Base-by-base conservation (phyloP, 2,329 filamentous ascomycete genomes). In the Colletotrichum costaricense region DNA sequence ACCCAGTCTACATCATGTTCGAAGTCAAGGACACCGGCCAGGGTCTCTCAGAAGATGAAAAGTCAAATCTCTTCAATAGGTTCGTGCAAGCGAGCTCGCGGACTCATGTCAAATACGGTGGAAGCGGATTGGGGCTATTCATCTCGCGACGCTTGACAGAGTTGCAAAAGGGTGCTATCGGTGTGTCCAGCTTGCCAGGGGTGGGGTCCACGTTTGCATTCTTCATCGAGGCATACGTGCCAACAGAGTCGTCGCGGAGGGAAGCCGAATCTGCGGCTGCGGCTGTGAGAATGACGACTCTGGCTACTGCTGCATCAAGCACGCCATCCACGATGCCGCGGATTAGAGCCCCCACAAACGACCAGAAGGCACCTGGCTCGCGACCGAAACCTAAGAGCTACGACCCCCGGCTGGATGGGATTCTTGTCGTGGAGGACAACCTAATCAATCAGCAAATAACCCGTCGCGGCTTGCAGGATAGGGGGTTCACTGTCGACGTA, bases 81-180 rank as follows among this genome's bases (percentile, higher is more conserved):
- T 97, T 97, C 80, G 92, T 92, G 7, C 94, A 96, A 81, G 93
- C 93, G 0, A 94, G 90, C 26, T 92, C 93, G 2, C 90, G 90
- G 63, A 95, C 93, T 0, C 93, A 95, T 76, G 91, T 94, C 19
- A 91, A 94, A 76, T 95, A 96, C 76, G 94, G 94, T 26, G 94
- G 94, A 0, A 94, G 92, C 0, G 94, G 94, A 0, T 86, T 97
- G 1, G 94, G 94, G 0, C 85, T 96, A 0, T 96, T 95, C 80
- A 95, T 96, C 75, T 94, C 92, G 49, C 88, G 93, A 28, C 90
- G 94, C 67, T 86, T 97, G n/a, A 94, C 93, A 0, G 94, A 96
- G 79, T 84, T 96, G 12, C 93, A 95, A 79, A 93, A 93, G 24
- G 94, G 94, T 4, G 91, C 94, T 73, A 95, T 97, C 59, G 94